Evolutionary conservation across 1,284 basidiomycete species (phyloP), one percentile per base, ranked within the genome.

Genomic region (Leccinum subatratum): DNA sequence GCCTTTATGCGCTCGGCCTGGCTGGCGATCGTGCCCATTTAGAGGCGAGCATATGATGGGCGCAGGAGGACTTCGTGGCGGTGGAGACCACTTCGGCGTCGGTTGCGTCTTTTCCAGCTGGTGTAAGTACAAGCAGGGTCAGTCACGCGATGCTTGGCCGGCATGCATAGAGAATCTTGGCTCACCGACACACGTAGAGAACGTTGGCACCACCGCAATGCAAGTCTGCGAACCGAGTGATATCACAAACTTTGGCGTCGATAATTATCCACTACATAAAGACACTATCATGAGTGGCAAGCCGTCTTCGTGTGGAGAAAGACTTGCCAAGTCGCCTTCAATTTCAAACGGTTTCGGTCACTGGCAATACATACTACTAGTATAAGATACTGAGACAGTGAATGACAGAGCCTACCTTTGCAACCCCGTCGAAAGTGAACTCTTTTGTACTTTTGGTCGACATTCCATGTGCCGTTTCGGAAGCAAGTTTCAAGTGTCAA

Each of bases 11-110:
- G 78, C 72, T 87, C 81, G 68, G 85, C 80, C 74, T 92, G 84
- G n/a, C 89, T 92, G 37, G 81, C 77, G 64, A 98, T 83, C 60
- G 81, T 86, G 32, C 93, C 94, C 65, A 96, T 91, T 72, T 90
- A 88, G 20, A 95, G 83, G 14, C 92, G 86, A 8, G 85, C 82
- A 72, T 95, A 95, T 76, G 93, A 91, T 0, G 93, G 91, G 66
- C 89, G 89, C 39, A 86, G 81, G 14, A 98, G 85, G 28, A 97
- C 89, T 74, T 97, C 94, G 61, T 91, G 87, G 28, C 94, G 84
- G 77, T 98, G 95, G 63, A 98, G 84, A n/a, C 92, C 90, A 70
- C 37, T 39, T 39, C 37, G 1, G 85, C 85, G 39, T 94, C 82
- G 2, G 95, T 96, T 0, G 94, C 93, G 72, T 98, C 95, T 75